Conservation (phyloP, 1,139 yeast species). For the Candida buenavistaensis region DNA sequence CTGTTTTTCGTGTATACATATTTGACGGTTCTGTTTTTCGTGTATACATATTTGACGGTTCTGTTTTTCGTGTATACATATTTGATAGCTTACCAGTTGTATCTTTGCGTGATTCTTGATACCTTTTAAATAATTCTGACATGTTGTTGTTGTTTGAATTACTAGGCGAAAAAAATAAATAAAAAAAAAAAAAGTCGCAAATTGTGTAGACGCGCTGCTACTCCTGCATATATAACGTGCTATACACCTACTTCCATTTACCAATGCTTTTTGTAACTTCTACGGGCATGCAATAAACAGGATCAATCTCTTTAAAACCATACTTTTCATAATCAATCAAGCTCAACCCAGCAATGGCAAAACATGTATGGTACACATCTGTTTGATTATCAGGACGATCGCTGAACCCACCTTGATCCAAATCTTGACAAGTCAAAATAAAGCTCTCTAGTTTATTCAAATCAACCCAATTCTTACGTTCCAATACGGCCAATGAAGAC, state of each 20-base stretch:
- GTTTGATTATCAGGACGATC: conserved; percentile 90
- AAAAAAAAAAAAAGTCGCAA: too few species aligned
- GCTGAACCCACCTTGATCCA: conserved; percentile 80
- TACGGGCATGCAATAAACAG: conserved; percentile 81
- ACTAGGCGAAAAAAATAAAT: background rate
- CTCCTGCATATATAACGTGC: too few species aligned
- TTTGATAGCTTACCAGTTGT: conserved; percentile 4
- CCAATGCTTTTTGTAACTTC: conserved; percentile 46
- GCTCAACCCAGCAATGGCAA: conserved; percentile 86
- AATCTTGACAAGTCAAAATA: conserved; percentile 78
- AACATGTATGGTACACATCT: conserved; percentile 90
- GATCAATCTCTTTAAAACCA: conserved; percentile 63
- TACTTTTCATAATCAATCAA: conserved; percentile 58
- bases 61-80: too few species aligned
- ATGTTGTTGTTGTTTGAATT: background rate
- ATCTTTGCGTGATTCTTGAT: conserved; percentile 7
- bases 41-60: conserved; percentile 6
- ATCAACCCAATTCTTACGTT: conserved; percentile 73
- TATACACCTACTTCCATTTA: conserved; percentile 32
- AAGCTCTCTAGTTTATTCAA: conserved; percentile 57
- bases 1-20: too few species aligned
- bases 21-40: conserved; percentile 5
- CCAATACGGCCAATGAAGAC: conserved; percentile 71
- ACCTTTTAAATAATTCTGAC: conserved; percentile 12
- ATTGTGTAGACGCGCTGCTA: too few species aligned